These are phyloP conservation scores for Daedaleopsis nitida DNA, from an alignment of 768 basidiomycete genomes.

Conservation along the genomic window DNA sequence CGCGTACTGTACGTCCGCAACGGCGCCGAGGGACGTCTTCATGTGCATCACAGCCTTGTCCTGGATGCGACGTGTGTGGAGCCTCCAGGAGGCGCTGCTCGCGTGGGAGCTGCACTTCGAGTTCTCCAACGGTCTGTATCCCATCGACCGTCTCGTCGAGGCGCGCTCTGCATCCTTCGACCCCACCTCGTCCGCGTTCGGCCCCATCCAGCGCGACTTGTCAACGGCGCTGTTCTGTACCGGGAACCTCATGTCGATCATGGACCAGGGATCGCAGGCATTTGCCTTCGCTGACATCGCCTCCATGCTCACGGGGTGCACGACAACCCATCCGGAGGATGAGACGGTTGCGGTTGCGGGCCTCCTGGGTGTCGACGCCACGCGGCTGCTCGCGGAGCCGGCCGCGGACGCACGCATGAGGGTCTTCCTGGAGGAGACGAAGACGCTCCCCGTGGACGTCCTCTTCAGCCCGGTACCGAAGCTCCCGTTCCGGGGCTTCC, in stretches of 20 bases:
- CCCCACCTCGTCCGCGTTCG: too few relatives aligned
- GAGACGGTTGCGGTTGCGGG: conserved; percentile 6
- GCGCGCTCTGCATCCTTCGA: too few relatives aligned
- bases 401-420: not conserved
- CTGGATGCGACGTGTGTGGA: conserved; percentile 15
- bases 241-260: not conserved
- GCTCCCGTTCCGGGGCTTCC: not conserved
- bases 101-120: conserved; percentile 10
- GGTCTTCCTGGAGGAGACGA: not conserved
- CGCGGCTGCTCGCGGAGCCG: not conserved
- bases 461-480: not conserved
- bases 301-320: not conserved
- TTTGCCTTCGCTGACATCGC: not conserved
- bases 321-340: conserved; percentile 7
- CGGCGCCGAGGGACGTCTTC: not conserved
- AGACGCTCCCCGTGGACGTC: not conserved
- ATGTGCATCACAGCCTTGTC: conserved; percentile 4
- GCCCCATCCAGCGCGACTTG: not conserved
- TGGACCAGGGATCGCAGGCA: not conserved
- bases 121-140: conserved; percentile 4
- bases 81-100: conserved; percentile 9
- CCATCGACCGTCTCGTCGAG: too few relatives aligned
- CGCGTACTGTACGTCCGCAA: not conserved
- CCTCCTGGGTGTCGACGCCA: conserved; percentile 3
- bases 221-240: too few relatives aligned